phyloP scores from a whole-genome alignment of 805 yeast species.

The Saturnispora quitensis region DNA sequence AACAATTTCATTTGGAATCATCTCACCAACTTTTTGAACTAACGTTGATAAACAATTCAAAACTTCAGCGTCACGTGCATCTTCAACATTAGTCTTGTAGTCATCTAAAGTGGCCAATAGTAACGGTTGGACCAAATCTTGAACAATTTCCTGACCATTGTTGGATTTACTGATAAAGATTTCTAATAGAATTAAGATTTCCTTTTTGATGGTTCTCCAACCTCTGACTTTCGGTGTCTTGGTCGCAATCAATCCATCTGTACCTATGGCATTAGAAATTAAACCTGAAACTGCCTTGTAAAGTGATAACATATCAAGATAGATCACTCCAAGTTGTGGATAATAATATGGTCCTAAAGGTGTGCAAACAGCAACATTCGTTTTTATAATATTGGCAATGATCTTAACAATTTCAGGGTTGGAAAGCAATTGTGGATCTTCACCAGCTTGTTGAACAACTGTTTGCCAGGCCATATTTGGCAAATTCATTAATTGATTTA shows the following conservation, averaged over 20 bases:
- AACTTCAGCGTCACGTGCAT: slow-evolving; percentile 97
- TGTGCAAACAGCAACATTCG: slow-evolving; percentile 92
- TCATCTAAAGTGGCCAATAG: slow-evolving; percentile 82
- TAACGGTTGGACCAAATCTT: slow-evolving; percentile 73
- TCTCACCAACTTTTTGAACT: slow-evolving; percentile 75
- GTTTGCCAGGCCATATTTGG: slow-evolving; percentile 95
- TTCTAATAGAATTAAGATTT: slow-evolving; percentile 80
- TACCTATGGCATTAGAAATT: slow-evolving; percentile 72
- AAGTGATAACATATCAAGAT: slow-evolving; percentile 79
- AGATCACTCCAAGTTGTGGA: slow-evolving; percentile 78
- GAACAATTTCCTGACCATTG: slow-evolving; percentile 73
- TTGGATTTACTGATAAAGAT: slow-evolving; percentile 83
- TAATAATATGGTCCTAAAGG: slow-evolving; percentile 88
- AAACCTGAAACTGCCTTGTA: slow-evolving; percentile 82
- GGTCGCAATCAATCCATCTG: slow-evolving; percentile 81
- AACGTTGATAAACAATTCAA: slow-evolving; percentile 89
- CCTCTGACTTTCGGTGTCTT: slow-evolving; percentile 94
- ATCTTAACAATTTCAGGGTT: slow-evolving; percentile 82
- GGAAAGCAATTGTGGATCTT: slow-evolving; percentile 69
- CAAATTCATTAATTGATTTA: slow-evolving; percentile 72
- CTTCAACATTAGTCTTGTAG: slow-evolving; percentile 81
- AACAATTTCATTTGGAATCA: slow-evolving; percentile 86
- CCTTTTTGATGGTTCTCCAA: slow-evolving; percentile 92
- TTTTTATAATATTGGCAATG: slow-evolving; percentile 86
- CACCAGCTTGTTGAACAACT: slow-evolving; percentile 75